A percentile compares a stretch with the other conserved stretches of the same genome.
These are phyloP conservation scores for Candida tibetensis DNA, from an alignment of 805 yeast species.

Conservation along the genomic window DNA sequence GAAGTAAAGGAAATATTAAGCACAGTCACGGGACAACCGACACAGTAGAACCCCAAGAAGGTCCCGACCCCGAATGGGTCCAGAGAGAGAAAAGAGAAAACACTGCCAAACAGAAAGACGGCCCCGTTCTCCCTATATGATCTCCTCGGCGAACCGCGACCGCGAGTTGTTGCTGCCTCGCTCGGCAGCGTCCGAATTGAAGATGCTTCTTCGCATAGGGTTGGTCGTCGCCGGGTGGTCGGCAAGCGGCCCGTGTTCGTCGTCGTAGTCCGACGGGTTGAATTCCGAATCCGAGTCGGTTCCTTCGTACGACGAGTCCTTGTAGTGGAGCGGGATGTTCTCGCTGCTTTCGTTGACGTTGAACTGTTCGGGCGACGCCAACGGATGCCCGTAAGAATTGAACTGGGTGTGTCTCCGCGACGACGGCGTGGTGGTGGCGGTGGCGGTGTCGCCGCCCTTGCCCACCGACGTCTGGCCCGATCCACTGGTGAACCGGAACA, in stretches of 20 bases:
- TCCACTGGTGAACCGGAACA: constrained; percentile 22
- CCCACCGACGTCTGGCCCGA: constrained; percentile 7
- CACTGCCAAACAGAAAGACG: too few species aligned
- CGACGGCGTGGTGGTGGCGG: constrained; percentile 12
- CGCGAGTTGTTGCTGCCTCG: constrained; percentile 22
- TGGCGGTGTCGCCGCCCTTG: constrained; percentile 8
- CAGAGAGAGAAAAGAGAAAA: too few species aligned
- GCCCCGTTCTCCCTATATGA: too few species aligned
- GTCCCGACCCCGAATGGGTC: too few species aligned
- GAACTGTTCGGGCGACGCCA: constrained; percentile 20
- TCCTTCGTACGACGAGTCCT: not conserved
- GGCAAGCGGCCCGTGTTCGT: constrained; percentile 12
- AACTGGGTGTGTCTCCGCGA: constrained; percentile 23
- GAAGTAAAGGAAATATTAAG: too few species aligned
- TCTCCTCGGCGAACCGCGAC: constrained; percentile 22
- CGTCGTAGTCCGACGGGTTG: constrained; percentile 19
- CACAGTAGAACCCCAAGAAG: too few species aligned
- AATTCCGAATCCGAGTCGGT: constrained; percentile 13
- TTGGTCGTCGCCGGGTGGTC: not conserved
- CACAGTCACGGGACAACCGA: too few species aligned
- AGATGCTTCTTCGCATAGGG: constrained; percentile 3
- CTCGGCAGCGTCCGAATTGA: constrained; percentile 5
- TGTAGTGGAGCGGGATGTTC: constrained; percentile 1
- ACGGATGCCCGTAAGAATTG: constrained; percentile 26
- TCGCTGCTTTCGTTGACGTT: constrained; percentile 18